phyloP scores from a whole-genome alignment of 345 rosid genomes.

The Psidium guajava region DNA sequence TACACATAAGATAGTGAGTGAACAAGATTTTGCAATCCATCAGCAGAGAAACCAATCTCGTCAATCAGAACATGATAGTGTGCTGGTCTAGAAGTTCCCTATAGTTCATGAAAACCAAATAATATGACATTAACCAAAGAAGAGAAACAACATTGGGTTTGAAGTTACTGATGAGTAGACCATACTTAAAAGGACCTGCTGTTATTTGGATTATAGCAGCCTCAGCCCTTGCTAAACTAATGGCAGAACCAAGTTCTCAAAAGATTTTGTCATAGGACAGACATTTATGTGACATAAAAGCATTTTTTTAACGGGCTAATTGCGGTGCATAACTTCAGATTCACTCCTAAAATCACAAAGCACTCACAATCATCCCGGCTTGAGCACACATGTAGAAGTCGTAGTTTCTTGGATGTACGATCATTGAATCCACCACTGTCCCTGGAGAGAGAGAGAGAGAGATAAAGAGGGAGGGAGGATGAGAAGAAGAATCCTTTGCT shows the following conservation, averaged over 20 bases:
- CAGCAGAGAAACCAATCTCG: conserved; percentile 76
- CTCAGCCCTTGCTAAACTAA: not conserved
- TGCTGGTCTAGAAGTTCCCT: conserved; percentile 92
- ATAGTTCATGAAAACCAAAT: not conserved
- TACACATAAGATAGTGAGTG: conserved; percentile 81
- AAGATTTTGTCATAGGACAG: not conserved
- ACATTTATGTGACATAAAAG: not conserved
- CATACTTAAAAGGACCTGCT: not conserved
- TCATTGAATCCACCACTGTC: conserved; percentile 73
- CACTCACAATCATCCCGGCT: conserved; percentile 59
- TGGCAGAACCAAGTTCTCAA: not conserved
- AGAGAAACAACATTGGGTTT: not conserved
- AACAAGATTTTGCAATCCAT: conserved; percentile 55
- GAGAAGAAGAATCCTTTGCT: not conserved
- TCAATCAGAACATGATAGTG: conserved; percentile 80
- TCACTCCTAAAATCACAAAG: not conserved
- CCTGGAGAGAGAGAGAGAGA: conserved; percentile 22
- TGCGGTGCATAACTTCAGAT: not conserved
- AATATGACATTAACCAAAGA: not conserved
- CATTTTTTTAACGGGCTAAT: not conserved
- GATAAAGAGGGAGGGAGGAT: not conserved
- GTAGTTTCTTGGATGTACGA: conserved; percentile 73
- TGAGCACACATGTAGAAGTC: conserved; percentile 95
- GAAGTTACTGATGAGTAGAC: not conserved
- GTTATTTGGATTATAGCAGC: not conserved